Evolutionary conservation across 805 yeast species (phyloP).

Genomic region (Ogataea neopini): DNA sequence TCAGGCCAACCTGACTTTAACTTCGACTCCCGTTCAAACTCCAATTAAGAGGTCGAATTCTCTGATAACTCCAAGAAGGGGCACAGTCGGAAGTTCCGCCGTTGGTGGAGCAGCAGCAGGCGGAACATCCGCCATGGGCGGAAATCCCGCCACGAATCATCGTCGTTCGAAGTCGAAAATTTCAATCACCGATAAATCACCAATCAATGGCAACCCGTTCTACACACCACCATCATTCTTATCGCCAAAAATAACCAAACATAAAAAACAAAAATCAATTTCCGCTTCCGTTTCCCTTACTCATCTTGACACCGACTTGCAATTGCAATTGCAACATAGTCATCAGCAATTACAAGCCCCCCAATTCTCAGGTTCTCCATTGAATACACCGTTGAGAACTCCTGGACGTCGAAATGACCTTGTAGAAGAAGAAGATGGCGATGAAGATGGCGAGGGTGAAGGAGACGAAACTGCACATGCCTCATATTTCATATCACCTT

Average conservation of each 20-base stretch:
- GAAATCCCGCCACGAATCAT: slow-evolving; percentile 15
- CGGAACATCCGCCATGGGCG: neutral
- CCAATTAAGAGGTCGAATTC: slow-evolving; percentile 24
- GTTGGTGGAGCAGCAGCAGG: slow-evolving; percentile 1
- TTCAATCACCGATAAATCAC: slow-evolving; percentile 34
- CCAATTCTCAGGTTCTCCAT: slow-evolving; percentile 24
- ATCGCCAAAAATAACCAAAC: slow-evolving; percentile 42
- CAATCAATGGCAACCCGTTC: slow-evolving; percentile 46
- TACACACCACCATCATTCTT: slow-evolving; percentile 47
- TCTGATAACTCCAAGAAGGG: slow-evolving; percentile 27
- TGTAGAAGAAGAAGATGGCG: slow-evolving; percentile 19
- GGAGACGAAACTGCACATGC: slow-evolving; percentile 13
- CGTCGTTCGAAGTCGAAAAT: slow-evolving; percentile 25
- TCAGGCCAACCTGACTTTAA: slow-evolving; percentile 9
- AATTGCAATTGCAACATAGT: slow-evolving; percentile 25
- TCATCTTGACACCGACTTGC: slow-evolving; percentile 36
- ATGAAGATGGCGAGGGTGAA: slow-evolving; percentile 17
- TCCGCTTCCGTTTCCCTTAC: slow-evolving; percentile 32
- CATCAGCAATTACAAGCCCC: slow-evolving; percentile 10
- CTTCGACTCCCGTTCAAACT: slow-evolving; percentile 26
- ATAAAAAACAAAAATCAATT: slow-evolving; percentile 34
- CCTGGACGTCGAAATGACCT: slow-evolving; percentile 28
- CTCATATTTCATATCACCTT: slow-evolving; percentile 29
- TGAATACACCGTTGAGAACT: slow-evolving; percentile 32
- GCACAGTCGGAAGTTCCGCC: slow-evolving; percentile 7